These are phyloP conservation scores for Pyrus communis DNA, from an alignment of 306 rosid species.

Conservation along the genomic window DNA sequence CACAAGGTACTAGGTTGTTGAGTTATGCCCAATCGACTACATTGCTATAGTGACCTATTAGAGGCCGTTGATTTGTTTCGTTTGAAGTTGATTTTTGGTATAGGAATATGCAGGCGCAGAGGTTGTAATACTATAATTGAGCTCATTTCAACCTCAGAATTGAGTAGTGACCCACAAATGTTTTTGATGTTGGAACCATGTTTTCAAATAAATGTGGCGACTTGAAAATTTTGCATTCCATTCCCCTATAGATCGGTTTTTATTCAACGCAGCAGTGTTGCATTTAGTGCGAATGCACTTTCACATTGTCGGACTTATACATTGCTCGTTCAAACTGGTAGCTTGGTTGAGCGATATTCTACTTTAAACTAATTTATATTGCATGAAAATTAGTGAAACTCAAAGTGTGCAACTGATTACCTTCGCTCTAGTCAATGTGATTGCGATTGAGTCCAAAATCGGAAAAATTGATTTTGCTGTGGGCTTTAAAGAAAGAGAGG, in stretches of 20 bases:
- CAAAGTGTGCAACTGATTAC: no score
- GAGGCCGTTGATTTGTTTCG: not conserved
- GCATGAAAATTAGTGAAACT: not conserved
- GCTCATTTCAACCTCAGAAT: conserved; percentile 9
- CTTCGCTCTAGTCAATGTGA: no score
- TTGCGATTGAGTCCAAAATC: no score
- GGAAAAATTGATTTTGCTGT: not conserved
- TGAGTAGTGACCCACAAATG: not conserved
- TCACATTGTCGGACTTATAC: not conserved
- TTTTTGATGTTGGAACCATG: not conserved
- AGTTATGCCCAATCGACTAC: conserved; percentile 2
- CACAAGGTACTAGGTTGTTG: not conserved
- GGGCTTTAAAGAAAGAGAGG: not conserved
- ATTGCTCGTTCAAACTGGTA: not conserved
- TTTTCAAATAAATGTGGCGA: not conserved
- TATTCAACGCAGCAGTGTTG: no score
- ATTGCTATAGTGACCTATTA: not conserved
- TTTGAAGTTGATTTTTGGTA: not conserved
- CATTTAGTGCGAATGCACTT: no score
- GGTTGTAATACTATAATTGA: not conserved
- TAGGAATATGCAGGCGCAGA: not conserved
- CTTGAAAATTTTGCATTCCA: no score
- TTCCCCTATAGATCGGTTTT: no score
- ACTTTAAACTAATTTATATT: no score
- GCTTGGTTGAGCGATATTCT: no score